These are phyloP conservation scores for Scheffersomyces amazonensis DNA, from an alignment of 805 yeast species.

Conservation along the genomic window DNA sequence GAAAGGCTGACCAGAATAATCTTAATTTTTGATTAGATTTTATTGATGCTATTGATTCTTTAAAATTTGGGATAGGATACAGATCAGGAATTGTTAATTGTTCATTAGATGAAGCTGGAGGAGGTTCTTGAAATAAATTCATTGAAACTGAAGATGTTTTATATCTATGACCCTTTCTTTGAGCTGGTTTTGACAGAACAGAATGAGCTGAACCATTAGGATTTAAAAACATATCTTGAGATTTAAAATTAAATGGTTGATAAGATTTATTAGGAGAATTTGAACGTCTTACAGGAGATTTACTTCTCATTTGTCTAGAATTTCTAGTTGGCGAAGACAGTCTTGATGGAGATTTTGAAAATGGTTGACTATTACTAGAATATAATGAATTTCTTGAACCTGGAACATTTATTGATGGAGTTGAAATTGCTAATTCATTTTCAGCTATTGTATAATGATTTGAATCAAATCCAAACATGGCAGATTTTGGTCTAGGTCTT, in stretches of 20 bases:
- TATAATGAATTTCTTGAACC: slow-evolving; percentile 1
- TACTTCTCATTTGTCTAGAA: slow-evolving; percentile 24
- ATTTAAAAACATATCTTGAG: slow-evolving; percentile 42
- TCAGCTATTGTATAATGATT: slow-evolving; percentile 26
- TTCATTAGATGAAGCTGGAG: slow-evolving; percentile 57
- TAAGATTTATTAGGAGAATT: slow-evolving; percentile 20
- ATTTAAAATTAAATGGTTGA: slow-evolving; percentile 65
- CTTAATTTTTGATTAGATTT: slow-evolving; percentile 55
- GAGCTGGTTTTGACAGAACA: slow-evolving; percentile 50
- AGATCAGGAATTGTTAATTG: slow-evolving; percentile 48
- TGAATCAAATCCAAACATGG: slow-evolving; percentile 28
- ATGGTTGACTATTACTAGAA: slow-evolving; percentile 6
- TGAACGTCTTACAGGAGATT: slow-evolving; percentile 25
- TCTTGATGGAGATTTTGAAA: slow-evolving; percentile 27
- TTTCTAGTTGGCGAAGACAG: slow-evolving; percentile 24
- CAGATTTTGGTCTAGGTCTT: slow-evolving; percentile 35
- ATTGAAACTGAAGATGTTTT: slow-evolving; percentile 95
- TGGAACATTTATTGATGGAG: slow-evolving; percentile 1
- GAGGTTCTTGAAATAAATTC: slow-evolving; percentile 94
- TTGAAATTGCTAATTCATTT: slow-evolving; percentile 16
- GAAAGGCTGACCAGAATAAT: slow-evolving; percentile 57
- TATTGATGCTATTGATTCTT: slow-evolving; percentile 63
- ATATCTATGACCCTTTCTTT: slow-evolving; percentile 91
- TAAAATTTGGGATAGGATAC: slow-evolving; percentile 68
- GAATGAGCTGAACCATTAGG: slow-evolving; percentile 18